Evolutionary conservation across 306 rosid genomes (phyloP), one percentile per base, ranked within the genome.

Genomic region (Coriaria nepalensis): DNA sequence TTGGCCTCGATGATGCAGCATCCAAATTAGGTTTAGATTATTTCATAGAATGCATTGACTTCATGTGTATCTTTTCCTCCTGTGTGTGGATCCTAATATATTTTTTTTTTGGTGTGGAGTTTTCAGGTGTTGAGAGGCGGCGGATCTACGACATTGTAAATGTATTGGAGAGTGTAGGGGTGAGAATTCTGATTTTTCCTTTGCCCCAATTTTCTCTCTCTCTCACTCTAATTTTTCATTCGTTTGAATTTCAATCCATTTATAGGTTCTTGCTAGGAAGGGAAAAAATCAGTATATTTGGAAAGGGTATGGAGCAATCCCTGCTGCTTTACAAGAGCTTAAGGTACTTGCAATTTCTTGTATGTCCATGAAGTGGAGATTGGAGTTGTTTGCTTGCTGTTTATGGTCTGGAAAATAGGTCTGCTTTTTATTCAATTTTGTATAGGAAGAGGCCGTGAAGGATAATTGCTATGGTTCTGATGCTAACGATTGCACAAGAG

Each of bases 1-100:
- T 92, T 1, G 94, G 98, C 8, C 86, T 92, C n/a, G 98, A 92
- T 10, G 94, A 92, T 56, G 98, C 98, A 2, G 94, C 98, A 35
- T 5, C 81, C 4, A 47, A 70, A 57, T 68, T 92, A 78, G 98
- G 96, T 88, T 7, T 13, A 39, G 4, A 7, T 53, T 40, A 52
- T n/a, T 5, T 64, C 34, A 2, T 8, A 7, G 29, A 49, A 5
- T 33, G 33, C 2, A 9, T 6, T 2, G 33, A 32, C 6, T 57
- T 57, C 33, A 11, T 10, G 4, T 6, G 4, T 52, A 6, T 50
- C 10, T 13, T 4, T 7, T 11, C 2, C 6, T 10, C 12, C 0
- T 10, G 38, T 48, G n/a, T 14, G 11, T n/a, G 47, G 35, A 40
- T 33, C 48, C 2, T 34, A 10, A 10, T 40, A 1, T 1, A 20